Evolutionary conservation across 225 moss, liverwort and hornwort species (phyloP), one percentile per base, ranked within the genome.

Genomic region (Polytrichum commune): DNA sequence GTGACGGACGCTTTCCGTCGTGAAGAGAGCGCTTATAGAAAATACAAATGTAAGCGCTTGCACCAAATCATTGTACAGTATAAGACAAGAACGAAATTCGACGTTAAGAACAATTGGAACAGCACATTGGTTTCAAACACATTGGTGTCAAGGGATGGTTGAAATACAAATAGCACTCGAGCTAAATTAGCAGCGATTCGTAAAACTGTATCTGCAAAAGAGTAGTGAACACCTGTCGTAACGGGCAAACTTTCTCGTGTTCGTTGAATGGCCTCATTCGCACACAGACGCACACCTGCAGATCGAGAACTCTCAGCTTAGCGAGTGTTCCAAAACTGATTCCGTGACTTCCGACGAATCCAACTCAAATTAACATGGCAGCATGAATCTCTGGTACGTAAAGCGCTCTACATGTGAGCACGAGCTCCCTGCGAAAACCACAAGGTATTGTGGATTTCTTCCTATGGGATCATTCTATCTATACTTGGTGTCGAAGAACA

Each of bases 211-310:
- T 35, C 46, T 13, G 13, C 46, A 13, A 46, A 46, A 46, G 13
- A 46, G 46, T 46, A 46, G 13, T 26, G 62, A 33, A 68, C 60
- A 83, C 83, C 80, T 83, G 83, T 72, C 79, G 76, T 35, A 83
- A 77, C 18, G 83, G 65, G 64, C 83, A 83, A 60, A 84, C 72
- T 84, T 84, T 84, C 62, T 84, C 83, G 38, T 80, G 74, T 77
- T 84, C 77, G 69, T 84, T 74, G 73, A 84, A 84, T 54, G 83
- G 83, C 74, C 83, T 80, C 83, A 84, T 84, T 61, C 83, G 71
- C 74, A 77, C 83, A 72, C 77, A 80, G 23, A 84, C 83, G 58
- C 27, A 68, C 68, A 83, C 80, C 83, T 83, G 65, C 61, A 73
- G 35, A 71, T 55, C 19, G 73, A 63, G 58, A 6, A 54, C 62